Conservation (phyloP, 345 rosid genomes). For the Linum usitatissimum region DNA sequence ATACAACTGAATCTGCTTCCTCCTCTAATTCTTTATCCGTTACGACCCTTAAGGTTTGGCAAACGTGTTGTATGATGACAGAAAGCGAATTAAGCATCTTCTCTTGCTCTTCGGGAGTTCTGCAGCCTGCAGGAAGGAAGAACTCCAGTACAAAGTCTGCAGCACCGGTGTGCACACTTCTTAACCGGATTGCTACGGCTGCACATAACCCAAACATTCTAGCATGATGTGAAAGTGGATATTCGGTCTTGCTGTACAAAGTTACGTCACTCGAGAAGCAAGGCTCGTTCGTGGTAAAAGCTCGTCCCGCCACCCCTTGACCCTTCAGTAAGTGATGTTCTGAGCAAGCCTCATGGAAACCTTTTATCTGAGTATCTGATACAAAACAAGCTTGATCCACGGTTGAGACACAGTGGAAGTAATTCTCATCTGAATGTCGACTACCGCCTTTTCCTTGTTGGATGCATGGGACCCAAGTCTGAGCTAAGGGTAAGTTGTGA, state of each 20-base stretch:
- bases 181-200: constrained; percentile 74
- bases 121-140: constrained; percentile 70
- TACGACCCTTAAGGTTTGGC: constrained; percentile 63
- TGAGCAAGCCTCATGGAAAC: constrained; percentile 84
- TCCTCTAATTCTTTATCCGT: constrained; percentile 61
- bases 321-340: constrained; percentile 92
- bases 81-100: constrained; percentile 64
- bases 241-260: constrained; percentile 43
- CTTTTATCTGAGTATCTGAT: constrained; percentile 39
- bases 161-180: constrained; percentile 52
- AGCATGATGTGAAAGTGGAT: constrained; percentile 97
- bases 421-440: constrained; percentile 70
- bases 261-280: constrained; percentile 74
- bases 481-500: constrained; percentile 72
- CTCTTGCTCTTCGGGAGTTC: constrained; percentile 48
- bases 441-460: constrained; percentile 77
- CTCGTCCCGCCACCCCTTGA: constrained; percentile 78
- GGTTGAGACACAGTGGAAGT: constrained; percentile 60
- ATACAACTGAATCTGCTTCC: constrained; percentile 19
- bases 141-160: constrained; percentile 85
- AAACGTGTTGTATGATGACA: constrained; percentile 50
- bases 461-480: constrained; percentile 69
- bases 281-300: constrained; percentile 79
- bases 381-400: constrained; percentile 64
- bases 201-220: constrained; percentile 64